Base-by-base conservation (phyloP, 83 land plant species). In the Diphasiastrum complanatum region DNA sequence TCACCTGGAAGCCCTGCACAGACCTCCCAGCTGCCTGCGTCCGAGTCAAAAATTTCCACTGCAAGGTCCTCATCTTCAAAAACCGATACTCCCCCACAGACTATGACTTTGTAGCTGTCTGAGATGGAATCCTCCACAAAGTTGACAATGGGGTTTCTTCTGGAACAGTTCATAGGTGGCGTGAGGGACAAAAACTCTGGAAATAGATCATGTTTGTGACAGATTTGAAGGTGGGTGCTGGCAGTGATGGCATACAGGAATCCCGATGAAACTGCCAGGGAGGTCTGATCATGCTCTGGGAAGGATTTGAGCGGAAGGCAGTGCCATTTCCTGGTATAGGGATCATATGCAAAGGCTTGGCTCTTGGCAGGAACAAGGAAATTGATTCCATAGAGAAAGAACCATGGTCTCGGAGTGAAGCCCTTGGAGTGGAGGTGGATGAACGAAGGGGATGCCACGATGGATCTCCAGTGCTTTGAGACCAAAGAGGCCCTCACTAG, bases 1-100 rank as follows among this genome's bases (percentile, higher is more conserved):
- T 52, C 61, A 0, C 30, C 34, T 10, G 68, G 68, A 26, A 65
- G 35, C 22, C 25, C 25, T 19, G 25, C 59, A n/a, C 11, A 36
- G 33, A 65, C 61, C 68, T 65, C 68, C 68, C 68, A 65, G 19
- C 34, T 47, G 49, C 65, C 65, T 20, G 65, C 34, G 23, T 29
- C 54, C 24, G 65, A 63, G 51, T 65, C 68, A 5, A 34, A 65
- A 34, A 65, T 40, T 47, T 65, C 68, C 45, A 65, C 68, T 26
- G 68, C 61, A 56, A 65, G 29, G 33, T 65, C 53, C 45, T 65
- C 68, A 0, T 34, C 41, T 46, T 65, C 68, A 18, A 52, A 51
- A 8, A 40, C 43, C 11, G 56, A 47, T 1, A 51, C 68, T 2
- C 68, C 68, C 0, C 68, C 68, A 0, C 47, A 56, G 16, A 52